phyloP scores from a whole-genome alignment of 208 protist species.

The Phytomonas sp. region DNA sequence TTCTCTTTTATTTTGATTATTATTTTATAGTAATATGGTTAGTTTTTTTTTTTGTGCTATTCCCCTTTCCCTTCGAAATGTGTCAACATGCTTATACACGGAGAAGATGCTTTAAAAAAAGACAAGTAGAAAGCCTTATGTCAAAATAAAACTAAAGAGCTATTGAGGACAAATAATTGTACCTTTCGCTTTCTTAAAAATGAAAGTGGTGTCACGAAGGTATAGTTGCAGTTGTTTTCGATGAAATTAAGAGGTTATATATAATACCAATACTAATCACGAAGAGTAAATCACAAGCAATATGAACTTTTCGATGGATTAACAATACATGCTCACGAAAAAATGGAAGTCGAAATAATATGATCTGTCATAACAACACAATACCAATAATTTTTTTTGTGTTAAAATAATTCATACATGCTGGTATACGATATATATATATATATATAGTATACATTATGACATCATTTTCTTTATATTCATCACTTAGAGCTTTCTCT shows the following conservation, averaged over 20 bases:
- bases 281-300: neutral
- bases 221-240: neutral
- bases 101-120: neutral
- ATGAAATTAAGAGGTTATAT: neutral
- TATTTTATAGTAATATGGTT: neutral
- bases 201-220: neutral
- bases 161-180: neutral
- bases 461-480: neutral
- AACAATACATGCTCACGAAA: neutral
- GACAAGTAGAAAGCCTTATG: neutral
- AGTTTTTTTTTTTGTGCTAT: slow-evolving; percentile 4
- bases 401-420: too few species aligned
- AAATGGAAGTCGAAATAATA: neutral
- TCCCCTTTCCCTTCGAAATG: neutral
- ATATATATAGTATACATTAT: neutral
- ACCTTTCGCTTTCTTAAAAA: neutral
- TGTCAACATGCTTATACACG: neutral
- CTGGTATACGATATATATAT: too few species aligned
- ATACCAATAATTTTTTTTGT: neutral
- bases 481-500: neutral
- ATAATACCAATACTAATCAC: neutral
- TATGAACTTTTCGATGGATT: neutral
- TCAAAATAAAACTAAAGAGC: neutral
- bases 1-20: slow-evolving; percentile 7
- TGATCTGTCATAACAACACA: too few species aligned